phyloP scores from a whole-genome alignment of 345 rosid species.

The Gynandropsis gynandra region DNA sequence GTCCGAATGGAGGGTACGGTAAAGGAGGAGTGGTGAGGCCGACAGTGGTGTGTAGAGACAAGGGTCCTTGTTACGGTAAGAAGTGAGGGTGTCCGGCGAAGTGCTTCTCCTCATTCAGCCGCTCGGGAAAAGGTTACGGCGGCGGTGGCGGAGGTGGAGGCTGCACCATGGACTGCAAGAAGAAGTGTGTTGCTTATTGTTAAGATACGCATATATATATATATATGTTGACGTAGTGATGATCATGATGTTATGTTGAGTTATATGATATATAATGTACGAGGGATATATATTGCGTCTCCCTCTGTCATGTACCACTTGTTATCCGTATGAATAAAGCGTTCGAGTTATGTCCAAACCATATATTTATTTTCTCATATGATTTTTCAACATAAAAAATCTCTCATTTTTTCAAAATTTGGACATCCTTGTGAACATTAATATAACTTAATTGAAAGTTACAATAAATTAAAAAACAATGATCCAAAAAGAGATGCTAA shows the following conservation, averaged over 20 bases:
- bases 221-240: background rate
- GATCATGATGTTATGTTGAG: constrained; percentile 19
- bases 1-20: constrained; percentile 63
- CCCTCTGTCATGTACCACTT: no score
- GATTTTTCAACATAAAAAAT: no score
- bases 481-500: no score
- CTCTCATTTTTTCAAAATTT: no score
- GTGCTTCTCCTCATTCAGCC: constrained; percentile 82
- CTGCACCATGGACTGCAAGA: constrained; percentile 92
- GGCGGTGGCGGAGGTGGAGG: constrained; percentile 95
- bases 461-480: no score
- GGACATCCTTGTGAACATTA: no score
- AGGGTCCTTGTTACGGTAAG: constrained; percentile 75
- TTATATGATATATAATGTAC: background rate
- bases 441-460: no score
- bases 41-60: constrained; percentile 60
- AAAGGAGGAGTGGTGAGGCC: constrained; percentile 55
- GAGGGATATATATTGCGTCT: no score
- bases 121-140: constrained; percentile 90
- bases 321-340: no score
- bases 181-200: constrained; percentile 86
- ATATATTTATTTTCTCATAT: no score
- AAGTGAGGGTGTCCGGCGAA: constrained; percentile 87
- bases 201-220: constrained; percentile 12
- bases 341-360: constrained; percentile 22